phyloP scores from a whole-genome alignment of 345 rosid genomes.

The Moricandia moricandioides region DNA sequence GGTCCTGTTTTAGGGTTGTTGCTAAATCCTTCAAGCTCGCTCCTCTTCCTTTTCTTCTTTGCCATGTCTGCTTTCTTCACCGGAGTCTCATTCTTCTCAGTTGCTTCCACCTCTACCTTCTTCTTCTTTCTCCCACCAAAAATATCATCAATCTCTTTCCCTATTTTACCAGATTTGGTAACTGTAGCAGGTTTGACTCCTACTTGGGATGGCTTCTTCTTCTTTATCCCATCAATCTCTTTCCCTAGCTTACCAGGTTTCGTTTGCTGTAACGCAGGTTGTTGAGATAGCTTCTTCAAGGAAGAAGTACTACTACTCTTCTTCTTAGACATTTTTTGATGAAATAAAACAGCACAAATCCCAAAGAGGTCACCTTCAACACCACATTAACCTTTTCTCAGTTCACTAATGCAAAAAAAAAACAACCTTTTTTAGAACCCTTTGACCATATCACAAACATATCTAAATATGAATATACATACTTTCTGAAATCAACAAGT shows the following conservation, averaged over 20 bases:
- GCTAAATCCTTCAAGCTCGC: background rate
- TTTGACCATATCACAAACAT: background rate
- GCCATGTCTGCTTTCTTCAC: slow-evolving; percentile 24
- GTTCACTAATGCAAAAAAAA: too few species aligned
- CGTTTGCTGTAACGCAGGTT: background rate
- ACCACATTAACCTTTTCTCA: background rate
- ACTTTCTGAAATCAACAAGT: background rate
- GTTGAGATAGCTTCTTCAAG: background rate
- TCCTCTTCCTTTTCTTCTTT: slow-evolving; percentile 38
- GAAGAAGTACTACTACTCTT: background rate
- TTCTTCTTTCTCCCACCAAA: slow-evolving; percentile 47
- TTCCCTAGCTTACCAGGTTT: slow-evolving; percentile 24
- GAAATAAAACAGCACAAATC: background rate
- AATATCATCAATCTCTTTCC: slow-evolving; percentile 49
- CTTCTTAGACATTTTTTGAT: background rate
- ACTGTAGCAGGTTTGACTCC: background rate
- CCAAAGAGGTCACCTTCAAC: background rate
- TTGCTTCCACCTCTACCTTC: slow-evolving; percentile 26
- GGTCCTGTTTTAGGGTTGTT: slow-evolving; percentile 27
- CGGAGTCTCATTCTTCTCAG: background rate
- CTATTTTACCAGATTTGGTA: slow-evolving; percentile 26
- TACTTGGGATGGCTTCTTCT: slow-evolving; percentile 34
- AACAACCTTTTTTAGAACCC: background rate
- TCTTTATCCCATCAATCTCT: slow-evolving; percentile 49
- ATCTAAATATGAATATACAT: background rate